Evolutionary conservation across 108 stramenopile species (phyloP).

Genomic region (Cylindrotheca closterium): DNA sequence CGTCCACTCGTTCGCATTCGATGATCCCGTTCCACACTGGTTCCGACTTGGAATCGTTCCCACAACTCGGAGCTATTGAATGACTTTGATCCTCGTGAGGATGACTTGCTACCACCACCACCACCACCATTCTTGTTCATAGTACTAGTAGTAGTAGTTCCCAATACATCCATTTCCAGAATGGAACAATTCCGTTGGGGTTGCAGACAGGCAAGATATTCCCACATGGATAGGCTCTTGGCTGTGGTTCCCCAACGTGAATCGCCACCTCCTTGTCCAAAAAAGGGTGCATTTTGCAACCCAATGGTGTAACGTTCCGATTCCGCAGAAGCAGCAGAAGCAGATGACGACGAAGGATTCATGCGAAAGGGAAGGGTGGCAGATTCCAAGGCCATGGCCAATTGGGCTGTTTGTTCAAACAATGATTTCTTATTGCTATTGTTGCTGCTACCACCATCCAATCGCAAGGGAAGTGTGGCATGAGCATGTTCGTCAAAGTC

Average conservation of each 20-base stretch:
- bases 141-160: constrained; percentile 6
- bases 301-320: constrained; percentile 17
- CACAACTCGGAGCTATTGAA: constrained; percentile 29
- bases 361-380: constrained; percentile 66
- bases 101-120: too few relatives aligned
- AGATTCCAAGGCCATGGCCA: constrained; percentile 71
- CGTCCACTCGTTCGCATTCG: constrained; percentile 33
- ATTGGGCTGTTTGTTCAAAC: constrained; percentile 57
- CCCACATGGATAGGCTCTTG: constrained; percentile 49
- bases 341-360: too few relatives aligned
- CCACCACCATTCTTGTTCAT: too few relatives aligned
- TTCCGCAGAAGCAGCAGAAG: background rate
- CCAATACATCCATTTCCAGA: constrained; percentile 61
- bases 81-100: background rate
- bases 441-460: constrained; percentile 4
- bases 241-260: constrained; percentile 51
- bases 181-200: constrained; percentile 56
- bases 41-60: constrained; percentile 43
- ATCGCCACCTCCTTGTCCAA: constrained; percentile 34
- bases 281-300: constrained; percentile 33
- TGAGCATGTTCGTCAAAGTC: constrained; percentile 59
- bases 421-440: constrained; percentile 3
- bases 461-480: constrained; percentile 51
- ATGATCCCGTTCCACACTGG: constrained; percentile 57
- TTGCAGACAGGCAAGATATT: constrained; percentile 56